Base-by-base conservation (phyloP, 2,329 filamentous ascomycete genomes). In the Xylariaceae sp. region DNA sequence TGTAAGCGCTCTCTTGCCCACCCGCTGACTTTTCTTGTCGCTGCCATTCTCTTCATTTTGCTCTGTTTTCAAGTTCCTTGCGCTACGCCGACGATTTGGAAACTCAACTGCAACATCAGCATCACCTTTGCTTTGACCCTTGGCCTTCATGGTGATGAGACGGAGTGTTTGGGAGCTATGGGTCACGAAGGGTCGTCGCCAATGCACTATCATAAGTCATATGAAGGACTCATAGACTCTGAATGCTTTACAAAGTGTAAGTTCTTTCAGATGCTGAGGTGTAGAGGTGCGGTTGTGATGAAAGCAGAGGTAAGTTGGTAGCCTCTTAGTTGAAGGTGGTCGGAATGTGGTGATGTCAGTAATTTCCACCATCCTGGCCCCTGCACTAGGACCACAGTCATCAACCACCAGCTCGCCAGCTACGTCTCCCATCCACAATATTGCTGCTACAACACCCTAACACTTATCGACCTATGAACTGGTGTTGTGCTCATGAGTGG, bases 301-400 rank as follows among this genome's bases (percentile, higher is more conserved):
- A 31, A 18, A 14, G 42, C 16, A 42, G 31, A 16, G 40, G 19
- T 18, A 19, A 31, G 19, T 22, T 40, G 31, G 12, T 50, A 22
- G 34, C 31, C 7, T 13, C 31, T 14, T 39, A n/a, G 28, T 3
- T 18, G 11, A 2, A 16, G 45, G 14, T 39, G 36, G n/a, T 18
- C 13, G 31, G 44, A 16, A 43, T 46, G 45, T 56, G 59, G 56
- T 60, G 56, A 60, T 58, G 60, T 59, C 55, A 60, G 51, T 34
- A 48, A 38, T 16, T 44, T 17, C 14, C 31, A 34, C 10, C 17
- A 34, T 9, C 40, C 19, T 50, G 38, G 43, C 36, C 38, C 34
- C 14, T 38, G 19, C 46, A 22, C 46, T 39, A 18, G 19, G 19
- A 17, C 31, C n/a, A 33, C 34, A 33, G 34, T 45, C 13, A 28